Percentiles rank a stretch among this genome's conserved stretches.
These are phyloP conservation scores for Ocimum tenuiflorum DNA, from an alignment of 257 asterid species.

Conservation along the genomic window DNA sequence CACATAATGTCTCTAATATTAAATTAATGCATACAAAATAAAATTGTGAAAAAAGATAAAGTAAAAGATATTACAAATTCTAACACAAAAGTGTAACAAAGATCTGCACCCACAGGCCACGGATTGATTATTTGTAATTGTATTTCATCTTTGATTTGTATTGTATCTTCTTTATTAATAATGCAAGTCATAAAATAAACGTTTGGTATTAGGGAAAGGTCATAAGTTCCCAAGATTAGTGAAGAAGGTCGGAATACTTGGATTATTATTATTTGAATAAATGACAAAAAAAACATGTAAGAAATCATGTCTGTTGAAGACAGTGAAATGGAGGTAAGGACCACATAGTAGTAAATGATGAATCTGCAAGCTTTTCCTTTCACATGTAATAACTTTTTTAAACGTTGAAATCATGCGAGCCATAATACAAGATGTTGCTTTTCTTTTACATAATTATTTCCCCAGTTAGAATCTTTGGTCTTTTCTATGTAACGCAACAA, in stretches of 20 bases:
- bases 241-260: neutral
- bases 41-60: too few relatives aligned
- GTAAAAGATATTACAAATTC: too few relatives aligned
- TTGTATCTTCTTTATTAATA: too few relatives aligned
- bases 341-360: slow-evolving; percentile 30
- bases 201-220: too few relatives aligned
- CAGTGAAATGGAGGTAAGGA: slow-evolving; percentile 23
- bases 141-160: neutral
- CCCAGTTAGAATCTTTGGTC: slow-evolving; percentile 8
- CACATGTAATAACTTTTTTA: slow-evolving; percentile 3
- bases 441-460: neutral
- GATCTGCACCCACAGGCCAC: too few relatives aligned
- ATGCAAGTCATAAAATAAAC: too few relatives aligned
- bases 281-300: neutral
- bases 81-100: too few relatives aligned
- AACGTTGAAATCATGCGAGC: slow-evolving; percentile 22
- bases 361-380: neutral
- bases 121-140: too few relatives aligned
- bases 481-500: slow-evolving; percentile 2
- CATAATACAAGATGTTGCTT: slow-evolving; percentile 10
- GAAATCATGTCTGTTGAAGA: slow-evolving; percentile 9
- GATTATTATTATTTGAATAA: neutral
- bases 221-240: too few relatives aligned
- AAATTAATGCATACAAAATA: too few relatives aligned
- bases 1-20: too few relatives aligned